phyloP scores from a whole-genome alignment of 208 protist species.

The Trypanosoma cruzi region DNA sequence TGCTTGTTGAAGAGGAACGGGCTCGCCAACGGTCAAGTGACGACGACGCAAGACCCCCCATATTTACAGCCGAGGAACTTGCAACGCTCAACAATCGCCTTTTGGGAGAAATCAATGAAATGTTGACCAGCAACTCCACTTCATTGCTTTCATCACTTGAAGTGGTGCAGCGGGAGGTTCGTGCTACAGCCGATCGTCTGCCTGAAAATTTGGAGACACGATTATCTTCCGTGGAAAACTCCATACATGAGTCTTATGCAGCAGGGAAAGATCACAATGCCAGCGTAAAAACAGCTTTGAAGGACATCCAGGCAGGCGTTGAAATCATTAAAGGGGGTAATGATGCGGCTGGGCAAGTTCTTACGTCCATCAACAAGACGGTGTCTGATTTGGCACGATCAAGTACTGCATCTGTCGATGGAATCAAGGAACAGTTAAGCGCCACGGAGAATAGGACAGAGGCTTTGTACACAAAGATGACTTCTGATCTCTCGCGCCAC shows the following conservation, averaged over 20 bases:
- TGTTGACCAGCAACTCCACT: slow-evolving; percentile 13
- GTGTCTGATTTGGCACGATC: slow-evolving; percentile 11
- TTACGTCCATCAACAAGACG: slow-evolving; percentile 11
- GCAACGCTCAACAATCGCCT: slow-evolving; percentile 10
- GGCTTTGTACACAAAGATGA: neutral
- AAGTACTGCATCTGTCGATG: neutral
- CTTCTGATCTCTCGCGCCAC: slow-evolving; percentile 6
- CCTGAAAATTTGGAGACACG: slow-evolving; percentile 17
- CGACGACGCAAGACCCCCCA: neutral
- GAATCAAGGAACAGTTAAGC: slow-evolving; percentile 13
- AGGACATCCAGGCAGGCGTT: slow-evolving; percentile 10
- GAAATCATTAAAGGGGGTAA: slow-evolving; percentile 5
- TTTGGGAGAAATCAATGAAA: slow-evolving; percentile 12
- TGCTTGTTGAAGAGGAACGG: neutral
- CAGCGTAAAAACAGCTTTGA: slow-evolving; percentile 10
- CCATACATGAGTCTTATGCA: neutral
- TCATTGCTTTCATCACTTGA: slow-evolving; percentile 24
- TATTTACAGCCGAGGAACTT: neutral
- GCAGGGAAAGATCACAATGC: neutral
- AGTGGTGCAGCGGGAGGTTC: slow-evolving; percentile 18
- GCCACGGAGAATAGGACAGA: slow-evolving; percentile 8
- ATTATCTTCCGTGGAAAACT: slow-evolving; percentile 12
- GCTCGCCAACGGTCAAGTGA: slow-evolving; percentile 2
- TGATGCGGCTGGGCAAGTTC: neutral
- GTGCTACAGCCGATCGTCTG: slow-evolving; percentile 15